Base-by-base conservation (phyloP, 1,139 yeast genomes). In the Candida glucosophila region DNA sequence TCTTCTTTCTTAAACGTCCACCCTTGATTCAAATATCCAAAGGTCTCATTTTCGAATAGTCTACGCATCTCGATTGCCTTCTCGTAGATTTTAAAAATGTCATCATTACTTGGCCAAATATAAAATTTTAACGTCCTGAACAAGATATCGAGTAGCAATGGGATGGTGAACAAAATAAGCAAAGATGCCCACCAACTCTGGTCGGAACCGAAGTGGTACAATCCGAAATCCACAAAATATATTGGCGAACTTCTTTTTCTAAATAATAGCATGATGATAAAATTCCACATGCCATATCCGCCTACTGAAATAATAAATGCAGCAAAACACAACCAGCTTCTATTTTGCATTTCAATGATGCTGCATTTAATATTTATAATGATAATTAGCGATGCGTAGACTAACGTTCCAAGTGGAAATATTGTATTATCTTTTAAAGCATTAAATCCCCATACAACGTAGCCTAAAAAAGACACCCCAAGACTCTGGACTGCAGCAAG, bases 271-370 rank as follows among this genome's bases (percentile, higher is more conserved):
- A 90, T 82, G 30, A 90, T 68, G 22, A 86, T 52, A 32, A 81
- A 66, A 48, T 83, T 77, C 95, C 96, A 90, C 5, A 77, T 37
- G n/a, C 79, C 61, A 76, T 92, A 92, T 1, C 97, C 98, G 11
- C 80, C 75, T 26, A 77, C 75, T 1, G 95, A 83, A n/a, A 86
- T 66, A 10, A 71, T 47, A 33, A 77, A 67, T 2, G 90, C 75
- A 0, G 77, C 75, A 43, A 74, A 61, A n/a, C 81, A 77, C 20
- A 85, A 45, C 63, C 85, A 67, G 12, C 80, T 80, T 31, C 86
- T 63, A 39, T 80, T 73, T 39, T 81, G 92, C 77, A 83, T 83
- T 41, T 90, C 97, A 24, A 90, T 50, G 31, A 86, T 59, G 38
- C 81, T 85, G 36, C 86, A 68, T 52, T 88, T 90, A 29, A 77